A percentile compares a stretch with the other conserved stretches of the same genome.
These are phyloP conservation scores for Paecilomyces niveus DNA, from an alignment of 2,329 filamentous ascomycete species.

Conservation along the genomic window DNA sequence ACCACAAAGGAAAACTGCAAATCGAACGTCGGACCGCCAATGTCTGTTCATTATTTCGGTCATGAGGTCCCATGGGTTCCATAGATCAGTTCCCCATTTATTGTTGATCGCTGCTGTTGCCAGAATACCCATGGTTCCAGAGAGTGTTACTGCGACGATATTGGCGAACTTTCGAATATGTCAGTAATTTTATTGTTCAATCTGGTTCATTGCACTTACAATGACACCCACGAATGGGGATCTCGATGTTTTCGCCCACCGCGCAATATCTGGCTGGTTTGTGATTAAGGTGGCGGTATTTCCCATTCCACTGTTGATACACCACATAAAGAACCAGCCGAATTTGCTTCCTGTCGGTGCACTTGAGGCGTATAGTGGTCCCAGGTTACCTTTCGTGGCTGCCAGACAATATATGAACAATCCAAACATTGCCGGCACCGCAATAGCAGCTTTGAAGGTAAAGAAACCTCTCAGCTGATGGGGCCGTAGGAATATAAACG, in stretches of 20 bases:
- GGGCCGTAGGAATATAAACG: constrained; percentile 38
- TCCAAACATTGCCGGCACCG: constrained; percentile 30
- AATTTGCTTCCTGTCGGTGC: constrained; percentile 4
- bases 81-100: constrained; percentile 28
- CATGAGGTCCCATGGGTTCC: constrained; percentile 27
- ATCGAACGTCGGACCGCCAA: constrained; percentile 26
- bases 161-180: constrained; percentile 25
- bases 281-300: constrained; percentile 33
- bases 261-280: constrained; percentile 40
- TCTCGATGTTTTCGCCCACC: constrained; percentile 18
- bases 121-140: constrained; percentile 39
- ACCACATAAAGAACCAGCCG: constrained; percentile 33
- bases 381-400: constrained; percentile 29
- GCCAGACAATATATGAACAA: constrained; percentile 36
- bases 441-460: constrained; percentile 37
- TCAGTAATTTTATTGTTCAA: neutral
- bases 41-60: constrained; percentile 22
- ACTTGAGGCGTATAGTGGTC: constrained; percentile 14
- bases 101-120: constrained; percentile 39
- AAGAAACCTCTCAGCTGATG: constrained; percentile 41
- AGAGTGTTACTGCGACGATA: constrained; percentile 35
- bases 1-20: constrained; percentile 33
- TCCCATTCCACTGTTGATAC: constrained; percentile 34
- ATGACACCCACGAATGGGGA: constrained; percentile 34
- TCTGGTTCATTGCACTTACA: constrained; percentile 18